Evolutionary conservation across 805 yeast species (phyloP).

Genomic region (Hanseniaspora lachancei): DNA sequence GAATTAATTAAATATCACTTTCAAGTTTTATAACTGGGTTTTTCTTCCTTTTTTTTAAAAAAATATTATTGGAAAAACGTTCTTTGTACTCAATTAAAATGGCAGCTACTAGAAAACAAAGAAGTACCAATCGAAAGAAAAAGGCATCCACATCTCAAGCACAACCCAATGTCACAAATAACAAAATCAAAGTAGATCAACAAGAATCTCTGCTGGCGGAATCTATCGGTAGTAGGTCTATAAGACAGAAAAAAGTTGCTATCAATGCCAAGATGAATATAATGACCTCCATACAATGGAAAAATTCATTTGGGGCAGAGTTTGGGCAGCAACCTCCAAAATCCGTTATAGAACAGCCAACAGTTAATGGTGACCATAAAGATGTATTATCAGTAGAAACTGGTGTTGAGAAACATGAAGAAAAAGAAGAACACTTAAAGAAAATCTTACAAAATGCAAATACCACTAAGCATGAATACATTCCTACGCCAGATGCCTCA

Average conservation of each 20-base stretch:
- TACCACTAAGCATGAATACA: constrained; percentile 38
- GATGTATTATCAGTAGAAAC: constrained; percentile 89
- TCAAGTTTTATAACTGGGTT: no score
- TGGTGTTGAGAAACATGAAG: constrained; percentile 96
- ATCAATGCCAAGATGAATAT: constrained; percentile 8
- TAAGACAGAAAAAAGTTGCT: constrained; percentile 11
- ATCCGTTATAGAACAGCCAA: constrained; percentile 12
- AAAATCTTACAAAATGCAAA: constrained; percentile 44
- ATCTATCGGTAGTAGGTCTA: constrained; percentile 10
- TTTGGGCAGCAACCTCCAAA: constrained; percentile 9
- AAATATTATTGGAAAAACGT: not conserved
- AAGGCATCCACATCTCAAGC: not conserved
- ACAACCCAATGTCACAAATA: not conserved
- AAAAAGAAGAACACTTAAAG: constrained; percentile 90
- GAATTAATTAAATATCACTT: no score
- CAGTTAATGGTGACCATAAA: constrained; percentile 34
- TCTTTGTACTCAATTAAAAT: not conserved
- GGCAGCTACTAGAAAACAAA: constrained; percentile 12
- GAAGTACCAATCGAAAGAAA: not conserved
- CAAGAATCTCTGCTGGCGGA: constrained; percentile 4
- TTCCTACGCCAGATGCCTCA: constrained; percentile 95
- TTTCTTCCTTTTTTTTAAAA: no score
- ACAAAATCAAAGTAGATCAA: not conserved
- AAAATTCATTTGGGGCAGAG: not conserved
- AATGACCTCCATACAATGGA: constrained; percentile 8